phyloP scores from a whole-genome alignment of 495 filamentous ascomycete species.

The Neohortaea acidophila region DNA sequence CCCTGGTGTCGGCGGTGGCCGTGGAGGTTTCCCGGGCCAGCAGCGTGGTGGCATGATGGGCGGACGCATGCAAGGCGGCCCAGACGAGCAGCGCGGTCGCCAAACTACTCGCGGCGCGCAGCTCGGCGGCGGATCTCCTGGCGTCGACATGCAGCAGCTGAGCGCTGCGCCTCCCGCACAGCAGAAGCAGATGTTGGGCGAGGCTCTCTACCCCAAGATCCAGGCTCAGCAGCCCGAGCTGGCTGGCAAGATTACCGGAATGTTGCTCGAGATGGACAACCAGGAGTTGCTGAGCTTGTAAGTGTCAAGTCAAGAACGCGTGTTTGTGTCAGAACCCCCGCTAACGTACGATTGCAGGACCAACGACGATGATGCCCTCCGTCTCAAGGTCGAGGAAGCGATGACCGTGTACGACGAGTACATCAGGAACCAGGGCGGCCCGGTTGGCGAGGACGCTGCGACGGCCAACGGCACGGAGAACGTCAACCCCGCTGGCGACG shows the following conservation, averaged over 20 bases:
- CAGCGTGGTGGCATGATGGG: slow-evolving; percentile 30
- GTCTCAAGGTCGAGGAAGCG: slow-evolving; percentile 91
- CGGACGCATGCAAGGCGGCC: slow-evolving; percentile 18
- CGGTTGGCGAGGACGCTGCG: slow-evolving; percentile 17
- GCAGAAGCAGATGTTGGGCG: slow-evolving; percentile 97
- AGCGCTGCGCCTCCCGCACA: slow-evolving; percentile 43
- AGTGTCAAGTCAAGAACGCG: too few relatives aligned
- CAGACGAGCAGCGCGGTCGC: slow-evolving; percentile 23
- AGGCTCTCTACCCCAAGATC: slow-evolving; percentile 97
- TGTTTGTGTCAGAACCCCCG: too few relatives aligned
- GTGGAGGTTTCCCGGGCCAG: slow-evolving; percentile 37
- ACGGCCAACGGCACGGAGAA: slow-evolving; percentile 14
- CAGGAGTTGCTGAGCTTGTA: slow-evolving; percentile 83
- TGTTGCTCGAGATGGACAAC: slow-evolving; percentile 99
- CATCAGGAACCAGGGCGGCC: slow-evolving; percentile 57
- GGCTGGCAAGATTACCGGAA: slow-evolving; percentile 98
- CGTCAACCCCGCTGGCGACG: slow-evolving; percentile 12
- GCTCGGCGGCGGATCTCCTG: slow-evolving; percentile 18
- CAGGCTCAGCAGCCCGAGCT: slow-evolving; percentile 80
- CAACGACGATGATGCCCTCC: slow-evolving; percentile 76
- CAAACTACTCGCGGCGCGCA: slow-evolving; percentile 15
- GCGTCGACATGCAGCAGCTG: slow-evolving; percentile 34
- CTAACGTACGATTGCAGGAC: slow-evolving; percentile 47
- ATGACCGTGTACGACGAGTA: slow-evolving; percentile 97
- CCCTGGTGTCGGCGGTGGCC: slow-evolving; percentile 25